Evolutionary conservation across 768 basidiomycete genomes (phyloP).

Genomic region (Trametes cinnabarina): DNA sequence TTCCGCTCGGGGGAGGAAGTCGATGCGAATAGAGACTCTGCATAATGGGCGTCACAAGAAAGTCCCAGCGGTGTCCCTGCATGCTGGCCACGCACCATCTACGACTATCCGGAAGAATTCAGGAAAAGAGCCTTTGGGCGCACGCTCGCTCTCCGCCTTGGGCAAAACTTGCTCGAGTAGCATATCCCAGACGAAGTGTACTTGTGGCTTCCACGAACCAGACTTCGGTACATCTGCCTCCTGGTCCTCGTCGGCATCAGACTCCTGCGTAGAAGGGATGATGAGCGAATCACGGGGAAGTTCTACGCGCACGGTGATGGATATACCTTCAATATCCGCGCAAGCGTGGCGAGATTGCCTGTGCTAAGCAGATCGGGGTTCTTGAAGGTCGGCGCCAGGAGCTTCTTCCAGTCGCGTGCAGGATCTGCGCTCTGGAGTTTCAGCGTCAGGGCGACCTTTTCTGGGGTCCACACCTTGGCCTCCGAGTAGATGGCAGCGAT

Average conservation of each 20-base stretch:
- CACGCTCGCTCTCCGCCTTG: conserved; percentile 24
- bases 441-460: conserved; percentile 80
- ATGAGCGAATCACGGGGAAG: background rate
- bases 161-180: conserved; percentile 74
- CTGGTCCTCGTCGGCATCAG: conserved; percentile 34
- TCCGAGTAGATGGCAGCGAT: conserved; percentile 54
- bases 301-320: background rate
- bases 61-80: too few species aligned
- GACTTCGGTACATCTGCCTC: conserved; percentile 47
- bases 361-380: conserved; percentile 63
- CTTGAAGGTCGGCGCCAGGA: conserved; percentile 76
- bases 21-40: conserved; percentile 84
- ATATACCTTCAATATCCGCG: conserved; percentile 74
- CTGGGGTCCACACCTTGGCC: conserved; percentile 70
- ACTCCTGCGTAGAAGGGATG: conserved; percentile 44
- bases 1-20: conserved; percentile 86
- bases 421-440: conserved; percentile 63
- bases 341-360: conserved; percentile 70
- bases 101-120: conserved; percentile 92
- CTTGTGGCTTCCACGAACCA: conserved; percentile 80
- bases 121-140: conserved; percentile 64
- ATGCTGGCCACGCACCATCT: conserved; percentile 80
- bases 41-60: background rate
- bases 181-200: conserved; percentile 90
- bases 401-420: conserved; percentile 61